Evolutionary conservation across 192 early-diverging fungal species (phyloP).

Genomic region (Thamnidium elegans): DNA sequence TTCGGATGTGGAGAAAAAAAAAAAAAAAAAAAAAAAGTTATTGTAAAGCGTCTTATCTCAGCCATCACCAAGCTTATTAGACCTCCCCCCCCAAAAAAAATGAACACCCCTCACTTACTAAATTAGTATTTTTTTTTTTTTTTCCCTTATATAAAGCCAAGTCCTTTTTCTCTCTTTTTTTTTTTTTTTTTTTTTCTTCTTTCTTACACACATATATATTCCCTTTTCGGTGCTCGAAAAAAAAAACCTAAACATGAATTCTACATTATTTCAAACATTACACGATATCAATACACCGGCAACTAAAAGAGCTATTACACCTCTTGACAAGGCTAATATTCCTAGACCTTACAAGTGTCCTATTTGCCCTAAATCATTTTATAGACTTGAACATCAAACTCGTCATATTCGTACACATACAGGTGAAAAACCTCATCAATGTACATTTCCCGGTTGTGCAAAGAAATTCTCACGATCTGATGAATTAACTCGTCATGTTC

Average conservation of each 20-base stretch:
- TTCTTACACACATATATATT: background rate
- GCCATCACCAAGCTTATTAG: no score
- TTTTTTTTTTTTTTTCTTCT: background rate
- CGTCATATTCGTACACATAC: constrained; percentile 89
- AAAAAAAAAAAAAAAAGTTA: background rate
- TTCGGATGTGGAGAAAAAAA: constrained; percentile 30
- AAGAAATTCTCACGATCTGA: constrained; percentile 86
- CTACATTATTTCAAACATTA: constrained; percentile 1
- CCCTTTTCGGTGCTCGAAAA: background rate
- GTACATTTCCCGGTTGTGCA: constrained; percentile 64
- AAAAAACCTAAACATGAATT: no score
- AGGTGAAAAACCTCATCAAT: constrained; percentile 81
- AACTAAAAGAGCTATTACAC: constrained; percentile 17
- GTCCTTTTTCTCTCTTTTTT: background rate
- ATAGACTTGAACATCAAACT: constrained; percentile 80
- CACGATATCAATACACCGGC: constrained; percentile 2
- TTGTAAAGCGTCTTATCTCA: constrained; percentile 26
- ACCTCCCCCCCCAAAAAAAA: background rate
- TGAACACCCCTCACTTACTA: background rate
- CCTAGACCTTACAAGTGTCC: constrained; percentile 61
- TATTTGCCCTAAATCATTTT: constrained; percentile 69
- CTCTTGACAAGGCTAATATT: constrained; percentile 31
- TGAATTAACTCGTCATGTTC: constrained; percentile 60
- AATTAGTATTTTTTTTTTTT: background rate
- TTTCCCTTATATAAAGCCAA: constrained; percentile 15